Base-by-base conservation (phyloP, 1,284 basidiomycete genomes). In the Fomitopsis pinicola region DNA sequence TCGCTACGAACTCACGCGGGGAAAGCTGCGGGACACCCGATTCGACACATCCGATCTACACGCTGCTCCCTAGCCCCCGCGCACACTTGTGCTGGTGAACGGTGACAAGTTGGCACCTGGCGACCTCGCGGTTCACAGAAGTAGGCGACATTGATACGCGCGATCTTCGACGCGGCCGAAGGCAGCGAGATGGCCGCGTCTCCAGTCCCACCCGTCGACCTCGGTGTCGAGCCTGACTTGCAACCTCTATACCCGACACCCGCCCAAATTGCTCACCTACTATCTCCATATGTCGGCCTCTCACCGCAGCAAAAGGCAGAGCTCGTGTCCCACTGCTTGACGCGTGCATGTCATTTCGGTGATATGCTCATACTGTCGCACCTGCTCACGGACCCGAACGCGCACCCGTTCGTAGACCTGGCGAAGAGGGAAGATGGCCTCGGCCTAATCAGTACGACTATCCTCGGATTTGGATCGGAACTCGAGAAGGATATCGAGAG, bases 381-480 rank as follows among this genome's bases (percentile, higher is more conserved):
- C 73, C 85, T 87, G 69, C 82, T 88, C 68, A 81, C 78, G 65
- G 91, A 89, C 78, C 82, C 80, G 64, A 88, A 86, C 67, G 87
- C 83, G 46, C 92, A 87, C 75, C 77, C 78, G 48, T 86, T 78
- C 73, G 76, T 91, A 60, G 89, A 93, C 74, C 80, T 93, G 54
- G 76, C 77, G 54, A 73, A 82, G 59, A 82, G 86, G 65, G 94
- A 95, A 59, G 94, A 95, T 66, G 92, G 91, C 15, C 78, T 93
- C 58, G 87, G 89, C 46, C 77, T 94, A 50, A 82, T 95, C 69
- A 92, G 89, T 67, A 80, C 87, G 63, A 80, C 89, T n/a, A 91
- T 95, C 66, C 84, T 91, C 64, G 89, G 91, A 9, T 95, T 95
- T 72, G 91, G 92, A 26, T 84, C 87, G 57, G 90, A 92, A 62